phyloP scores from a whole-genome alignment of 164 flowering plant genomes.

The Sextonia rubra region DNA sequence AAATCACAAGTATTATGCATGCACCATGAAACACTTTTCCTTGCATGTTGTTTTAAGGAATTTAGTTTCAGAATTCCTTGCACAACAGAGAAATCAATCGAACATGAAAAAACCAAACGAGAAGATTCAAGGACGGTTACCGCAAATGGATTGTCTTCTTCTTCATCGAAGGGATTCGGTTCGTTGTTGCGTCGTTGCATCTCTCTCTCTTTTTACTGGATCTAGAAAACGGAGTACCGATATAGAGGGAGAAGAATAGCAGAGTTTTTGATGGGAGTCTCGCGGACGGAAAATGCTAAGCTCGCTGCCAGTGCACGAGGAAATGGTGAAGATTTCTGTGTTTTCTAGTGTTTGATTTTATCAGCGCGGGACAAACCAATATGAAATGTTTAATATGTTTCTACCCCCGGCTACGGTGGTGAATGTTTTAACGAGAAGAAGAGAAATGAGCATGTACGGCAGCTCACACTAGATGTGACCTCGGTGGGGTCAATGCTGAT shows the following conservation, averaged over 20 bases:
- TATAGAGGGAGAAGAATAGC: neutral
- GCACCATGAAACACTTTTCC: no score
- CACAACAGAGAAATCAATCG: neutral
- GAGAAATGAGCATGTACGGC: no score
- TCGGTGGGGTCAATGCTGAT: no score
- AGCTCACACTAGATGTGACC: no score
- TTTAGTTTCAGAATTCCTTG: no score
- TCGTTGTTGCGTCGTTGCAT: conserved; percentile 61
- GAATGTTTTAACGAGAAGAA: no score
- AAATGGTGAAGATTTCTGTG: neutral
- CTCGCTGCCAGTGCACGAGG: neutral
- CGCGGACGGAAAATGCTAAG: conserved; percentile 7
- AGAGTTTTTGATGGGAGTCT: neutral
- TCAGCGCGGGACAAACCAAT: no score
- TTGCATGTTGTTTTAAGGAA: no score
- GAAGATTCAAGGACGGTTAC: conserved; percentile 30
- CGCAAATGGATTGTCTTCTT: conserved; percentile 79
- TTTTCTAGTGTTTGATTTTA: no score
- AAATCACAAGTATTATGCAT: no score
- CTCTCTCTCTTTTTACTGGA: neutral
- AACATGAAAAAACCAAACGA: neutral
- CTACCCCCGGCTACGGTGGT: no score
- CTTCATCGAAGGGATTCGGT: conserved; percentile 80
- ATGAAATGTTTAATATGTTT: no score
- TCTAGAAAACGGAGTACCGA: neutral